phyloP scores from a whole-genome alignment of 2,329 filamentous ascomycete species.

The Leptographium galeiforme region DNA sequence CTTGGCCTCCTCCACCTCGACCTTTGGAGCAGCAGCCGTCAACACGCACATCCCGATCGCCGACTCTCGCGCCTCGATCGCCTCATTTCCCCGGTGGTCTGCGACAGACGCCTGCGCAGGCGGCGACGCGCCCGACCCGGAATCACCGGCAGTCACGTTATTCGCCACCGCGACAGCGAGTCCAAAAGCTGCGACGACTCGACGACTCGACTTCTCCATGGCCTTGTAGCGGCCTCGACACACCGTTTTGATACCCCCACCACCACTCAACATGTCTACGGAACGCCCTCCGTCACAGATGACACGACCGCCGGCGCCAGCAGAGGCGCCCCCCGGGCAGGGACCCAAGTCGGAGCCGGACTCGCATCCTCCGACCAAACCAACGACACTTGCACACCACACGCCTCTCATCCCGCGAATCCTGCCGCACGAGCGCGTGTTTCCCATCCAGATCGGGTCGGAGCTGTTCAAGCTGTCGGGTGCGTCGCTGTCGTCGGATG shows the following conservation, averaged over 20 bases:
- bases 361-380: not conserved
- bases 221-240: not conserved
- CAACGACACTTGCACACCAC: not conserved
- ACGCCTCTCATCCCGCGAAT: conserved; percentile 35
- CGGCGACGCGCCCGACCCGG: too few relatives aligned
- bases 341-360: too few relatives aligned
- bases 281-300: not conserved
- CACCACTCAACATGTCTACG: not conserved
- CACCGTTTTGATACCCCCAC: too few relatives aligned
- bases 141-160: too few relatives aligned
- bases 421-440: conserved; percentile 58
- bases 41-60: not conserved
- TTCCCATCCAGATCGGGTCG: conserved; percentile 60
- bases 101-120: too few relatives aligned
- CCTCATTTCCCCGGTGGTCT: too few relatives aligned
- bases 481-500: conserved; percentile 62
- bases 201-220: not conserved
- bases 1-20: too few relatives aligned
- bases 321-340: not conserved
- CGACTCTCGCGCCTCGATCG: not conserved
- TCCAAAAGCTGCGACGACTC: too few relatives aligned
- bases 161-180: too few relatives aligned
- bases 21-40: too few relatives aligned
- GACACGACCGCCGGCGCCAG: not conserved
- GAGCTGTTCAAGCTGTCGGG: conserved; percentile 62